A percentile compares a stretch with the other conserved stretches of the same genome.
Conservation (phyloP, 352 stramenopile genomes). For the Pythium phragmitis region DNA sequence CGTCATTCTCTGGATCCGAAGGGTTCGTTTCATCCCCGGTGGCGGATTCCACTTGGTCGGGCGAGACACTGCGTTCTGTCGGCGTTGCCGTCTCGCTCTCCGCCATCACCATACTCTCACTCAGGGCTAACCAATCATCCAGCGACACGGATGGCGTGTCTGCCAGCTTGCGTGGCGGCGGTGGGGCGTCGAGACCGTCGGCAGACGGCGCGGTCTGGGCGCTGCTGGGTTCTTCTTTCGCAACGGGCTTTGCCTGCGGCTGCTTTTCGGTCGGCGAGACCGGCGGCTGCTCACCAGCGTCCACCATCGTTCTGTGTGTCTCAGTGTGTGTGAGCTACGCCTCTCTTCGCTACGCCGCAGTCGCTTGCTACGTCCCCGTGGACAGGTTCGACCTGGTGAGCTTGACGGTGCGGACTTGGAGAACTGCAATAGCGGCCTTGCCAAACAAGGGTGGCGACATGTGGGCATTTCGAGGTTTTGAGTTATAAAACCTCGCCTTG, state of each 20-base stretch:
- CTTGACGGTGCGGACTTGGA: slow-evolving; percentile 6
- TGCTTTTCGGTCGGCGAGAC: slow-evolving; percentile 8
- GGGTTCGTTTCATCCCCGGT: neutral
- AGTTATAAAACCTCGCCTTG: slow-evolving; percentile 15
- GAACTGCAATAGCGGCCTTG: slow-evolving; percentile 1
- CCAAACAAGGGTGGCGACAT: slow-evolving; percentile 8
- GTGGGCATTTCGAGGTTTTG: slow-evolving; percentile 13
- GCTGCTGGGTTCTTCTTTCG: neutral
- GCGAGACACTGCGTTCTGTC: neutral
- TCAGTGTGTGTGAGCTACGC: neutral
- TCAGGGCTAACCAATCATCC: neutral
- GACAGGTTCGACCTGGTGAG: too few species aligned
- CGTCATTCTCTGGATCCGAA: neutral
- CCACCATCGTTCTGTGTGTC: slow-evolving; percentile 14
- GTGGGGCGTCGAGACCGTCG: neutral
- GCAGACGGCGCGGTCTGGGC: neutral
- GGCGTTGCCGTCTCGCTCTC: neutral
- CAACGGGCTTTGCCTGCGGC: slow-evolving; percentile 6
- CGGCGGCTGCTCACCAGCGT: slow-evolving; percentile 17
- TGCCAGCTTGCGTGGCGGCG: neutral
- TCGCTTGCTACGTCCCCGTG: too few species aligned
- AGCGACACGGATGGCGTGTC: slow-evolving; percentile 20
- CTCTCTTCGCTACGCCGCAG: neutral
- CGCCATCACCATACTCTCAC: neutral
- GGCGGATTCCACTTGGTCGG: neutral